Percentiles rank a stretch among this genome's conserved stretches.
Conservation (phyloP, 164 flowering plant species). For the Tetrastigma voinierianum region DNA sequence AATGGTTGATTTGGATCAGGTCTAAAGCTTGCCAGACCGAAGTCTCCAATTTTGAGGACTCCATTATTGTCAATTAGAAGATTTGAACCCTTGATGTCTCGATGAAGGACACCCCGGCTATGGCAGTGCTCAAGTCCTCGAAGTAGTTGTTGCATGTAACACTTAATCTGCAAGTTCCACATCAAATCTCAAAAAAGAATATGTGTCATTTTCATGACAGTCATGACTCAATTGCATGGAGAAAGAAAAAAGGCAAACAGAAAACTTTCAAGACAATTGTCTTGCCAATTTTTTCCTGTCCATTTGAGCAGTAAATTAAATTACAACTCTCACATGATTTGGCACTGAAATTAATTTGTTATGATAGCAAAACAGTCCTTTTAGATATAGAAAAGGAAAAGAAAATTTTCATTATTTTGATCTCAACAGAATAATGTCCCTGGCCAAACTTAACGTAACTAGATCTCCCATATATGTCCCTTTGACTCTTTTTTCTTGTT, state of each 20-base stretch:
- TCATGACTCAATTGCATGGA: not conserved
- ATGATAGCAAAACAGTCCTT: not conserved
- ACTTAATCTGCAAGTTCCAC: slow-evolving; percentile 46
- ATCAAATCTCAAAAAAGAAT: not conserved
- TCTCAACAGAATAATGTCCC: not conserved
- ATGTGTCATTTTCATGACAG: not conserved
- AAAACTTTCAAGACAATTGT: not conserved
- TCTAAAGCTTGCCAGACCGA: slow-evolving; percentile 50
- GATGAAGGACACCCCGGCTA: slow-evolving; percentile 52
- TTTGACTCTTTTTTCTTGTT: not conserved
- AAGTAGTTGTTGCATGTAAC: slow-evolving; percentile 56
- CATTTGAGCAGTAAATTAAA: not conserved
- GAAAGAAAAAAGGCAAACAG: not conserved
- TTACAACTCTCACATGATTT: not conserved
- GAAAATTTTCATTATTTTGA: not conserved
- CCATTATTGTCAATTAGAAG: slow-evolving; percentile 52
- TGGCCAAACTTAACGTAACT: not conserved
- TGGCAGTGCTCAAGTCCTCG: slow-evolving; percentile 63
- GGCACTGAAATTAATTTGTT: not conserved
- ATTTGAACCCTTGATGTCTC: slow-evolving; percentile 69
- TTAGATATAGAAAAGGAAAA: not conserved
- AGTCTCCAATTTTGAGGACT: slow-evolving; percentile 57
- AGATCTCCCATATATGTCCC: not conserved
- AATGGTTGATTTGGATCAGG: slow-evolving; percentile 44
- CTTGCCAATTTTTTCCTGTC: not conserved